Evolutionary conservation across 2,329 filamentous ascomycete species (phyloP).

Genomic region (Fusarium metavorans): DNA sequence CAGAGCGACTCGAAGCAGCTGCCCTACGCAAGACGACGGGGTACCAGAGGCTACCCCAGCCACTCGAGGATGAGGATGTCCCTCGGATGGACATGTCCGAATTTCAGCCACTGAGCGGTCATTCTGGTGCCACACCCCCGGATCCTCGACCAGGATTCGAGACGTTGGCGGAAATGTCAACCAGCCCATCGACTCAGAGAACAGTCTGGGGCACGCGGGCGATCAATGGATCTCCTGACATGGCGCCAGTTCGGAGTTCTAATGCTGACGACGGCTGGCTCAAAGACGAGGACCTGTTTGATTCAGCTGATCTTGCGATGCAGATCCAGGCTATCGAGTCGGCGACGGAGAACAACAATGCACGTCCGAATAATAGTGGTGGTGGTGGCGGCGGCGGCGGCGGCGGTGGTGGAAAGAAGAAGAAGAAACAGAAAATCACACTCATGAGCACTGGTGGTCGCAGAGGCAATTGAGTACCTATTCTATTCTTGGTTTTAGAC

Average conservation of each 20-base stretch:
- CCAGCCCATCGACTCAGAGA: constrained; percentile 78
- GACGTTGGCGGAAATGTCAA: constrained; percentile 81
- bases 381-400: constrained; percentile 44
- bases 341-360: constrained; percentile 49
- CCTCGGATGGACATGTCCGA: constrained; percentile 67
- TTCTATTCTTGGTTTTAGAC: constrained; percentile 6
- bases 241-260: constrained; percentile 52
- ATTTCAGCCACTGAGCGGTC: constrained; percentile 71
- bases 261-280: constrained; percentile 83
- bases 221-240: constrained; percentile 70
- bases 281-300: constrained; percentile 81
- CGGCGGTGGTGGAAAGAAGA: constrained; percentile 65
- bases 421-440: constrained; percentile 80
- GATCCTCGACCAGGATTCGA: constrained; percentile 72
- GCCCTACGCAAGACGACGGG: constrained; percentile 68
- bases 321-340: constrained; percentile 67
- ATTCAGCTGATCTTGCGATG: constrained; percentile 68
- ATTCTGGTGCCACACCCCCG: constrained; percentile 65
- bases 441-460: constrained; percentile 76
- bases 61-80: constrained; percentile 52
- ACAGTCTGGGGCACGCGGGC: constrained; percentile 95
- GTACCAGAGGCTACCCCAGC: constrained; percentile 53
- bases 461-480: constrained; percentile 53
- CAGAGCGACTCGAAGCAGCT: constrained; percentile 82
- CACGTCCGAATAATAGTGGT: constrained; percentile 27